Conservation (phyloP, 192 early-diverging fungal species). For the Geranomyces michiganensis region DNA sequence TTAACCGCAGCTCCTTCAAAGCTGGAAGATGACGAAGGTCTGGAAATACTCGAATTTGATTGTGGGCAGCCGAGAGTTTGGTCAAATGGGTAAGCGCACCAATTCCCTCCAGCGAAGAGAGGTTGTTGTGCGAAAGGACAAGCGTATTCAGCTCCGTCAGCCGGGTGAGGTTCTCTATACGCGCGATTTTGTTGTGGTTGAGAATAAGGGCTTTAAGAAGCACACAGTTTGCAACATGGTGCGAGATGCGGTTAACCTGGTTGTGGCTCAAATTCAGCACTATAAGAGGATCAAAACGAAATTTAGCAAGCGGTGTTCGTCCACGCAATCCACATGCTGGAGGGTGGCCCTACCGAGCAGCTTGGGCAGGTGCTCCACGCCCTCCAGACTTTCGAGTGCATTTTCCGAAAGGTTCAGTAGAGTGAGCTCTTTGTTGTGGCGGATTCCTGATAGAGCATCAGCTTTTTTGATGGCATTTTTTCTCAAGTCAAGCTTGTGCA, state of each 20-base stretch:
- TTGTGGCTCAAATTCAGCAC: conserved; percentile 77
- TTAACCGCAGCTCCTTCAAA: conserved; percentile 75
- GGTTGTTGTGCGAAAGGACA: conserved; percentile 80
- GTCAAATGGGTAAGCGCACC: conserved; percentile 62
- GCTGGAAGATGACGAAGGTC: conserved; percentile 53
- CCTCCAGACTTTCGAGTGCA: conserved; percentile 54
- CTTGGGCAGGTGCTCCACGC: conserved; percentile 57
- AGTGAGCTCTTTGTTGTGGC: conserved; percentile 58
- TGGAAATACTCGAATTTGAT: conserved; percentile 67
- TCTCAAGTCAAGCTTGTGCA: conserved; percentile 65
- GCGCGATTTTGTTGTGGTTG: conserved; percentile 72
- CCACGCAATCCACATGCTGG: not conserved
- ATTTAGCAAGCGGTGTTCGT: too few species aligned
- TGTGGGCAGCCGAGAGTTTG: conserved; percentile 79
- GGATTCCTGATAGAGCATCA: conserved; percentile 55
- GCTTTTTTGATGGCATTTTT: conserved; percentile 60
- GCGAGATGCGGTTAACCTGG: conserved; percentile 60
- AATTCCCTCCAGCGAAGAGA: conserved; percentile 61
- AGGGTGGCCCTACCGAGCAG: conserved; percentile 66
- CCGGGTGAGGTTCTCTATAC: conserved; percentile 65
- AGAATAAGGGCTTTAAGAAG: conserved; percentile 78
- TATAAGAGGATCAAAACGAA: conserved; percentile 11
- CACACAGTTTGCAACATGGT: conserved; percentile 55
- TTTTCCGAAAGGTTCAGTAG: conserved; percentile 70
- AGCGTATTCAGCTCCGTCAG: conserved; percentile 70